phyloP scores from a whole-genome alignment of 1,284 basidiomycete species.

The Leccinum pachyderme region DNA sequence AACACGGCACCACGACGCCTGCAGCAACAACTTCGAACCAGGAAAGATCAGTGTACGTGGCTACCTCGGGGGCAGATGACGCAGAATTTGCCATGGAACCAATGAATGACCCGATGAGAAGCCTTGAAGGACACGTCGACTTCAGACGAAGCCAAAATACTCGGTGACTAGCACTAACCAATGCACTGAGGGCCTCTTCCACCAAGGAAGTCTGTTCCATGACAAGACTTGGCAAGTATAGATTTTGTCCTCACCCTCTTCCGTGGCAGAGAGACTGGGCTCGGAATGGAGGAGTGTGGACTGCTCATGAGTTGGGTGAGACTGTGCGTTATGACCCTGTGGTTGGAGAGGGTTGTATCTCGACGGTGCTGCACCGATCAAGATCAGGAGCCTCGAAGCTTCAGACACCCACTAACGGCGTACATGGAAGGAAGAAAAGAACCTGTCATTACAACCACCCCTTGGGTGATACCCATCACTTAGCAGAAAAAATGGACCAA shows the following conservation, averaged over 20 bases:
- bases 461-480: neutral
- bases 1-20: too few species aligned
- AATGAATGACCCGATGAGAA: conserved; percentile 50
- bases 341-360: conserved; percentile 30
- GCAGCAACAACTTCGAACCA: too few species aligned
- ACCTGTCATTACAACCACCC: neutral
- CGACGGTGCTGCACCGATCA: too few species aligned
- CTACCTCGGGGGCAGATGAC: conserved; percentile 63
- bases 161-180: conserved; percentile 44
- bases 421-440: conserved; percentile 5
- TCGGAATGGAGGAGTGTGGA: conserved; percentile 36
- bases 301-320: conserved; percentile 40
- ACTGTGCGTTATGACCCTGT: conserved; percentile 34
- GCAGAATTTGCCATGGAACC: conserved; percentile 51
- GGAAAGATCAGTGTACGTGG: conserved; percentile 57
- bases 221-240: conserved; percentile 28
- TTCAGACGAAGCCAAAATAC: neutral
- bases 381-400: too few species aligned
- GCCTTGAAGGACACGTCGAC: conserved; percentile 40
- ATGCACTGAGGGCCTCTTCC: conserved; percentile 62
- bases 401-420: conserved; percentile 11
- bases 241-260: conserved; percentile 22
- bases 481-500: neutral
- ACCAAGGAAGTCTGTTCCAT: conserved; percentile 53
- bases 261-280: conserved; percentile 8